These are phyloP conservation scores for Fomitopsis schrenkii DNA, from an alignment of 1,284 basidiomycete genomes.

Conservation along the genomic window DNA sequence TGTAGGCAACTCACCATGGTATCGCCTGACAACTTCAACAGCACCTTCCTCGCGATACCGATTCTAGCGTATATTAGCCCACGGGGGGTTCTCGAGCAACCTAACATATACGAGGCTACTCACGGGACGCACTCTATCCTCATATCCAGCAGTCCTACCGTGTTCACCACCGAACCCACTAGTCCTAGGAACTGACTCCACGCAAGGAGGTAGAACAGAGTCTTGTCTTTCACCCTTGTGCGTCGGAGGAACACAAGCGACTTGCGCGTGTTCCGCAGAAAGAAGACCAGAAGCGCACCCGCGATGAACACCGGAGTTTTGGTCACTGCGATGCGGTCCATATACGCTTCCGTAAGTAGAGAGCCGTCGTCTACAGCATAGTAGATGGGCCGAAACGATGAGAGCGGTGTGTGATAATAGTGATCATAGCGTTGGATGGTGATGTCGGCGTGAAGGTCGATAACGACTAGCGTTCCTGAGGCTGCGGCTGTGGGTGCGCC, in stretches of 20 bases:
- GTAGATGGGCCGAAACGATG: conserved; percentile 46
- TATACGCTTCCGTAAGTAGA: conserved; percentile 47
- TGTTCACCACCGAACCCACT: conserved; percentile 37
- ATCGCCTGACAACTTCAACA: conserved; percentile 12
- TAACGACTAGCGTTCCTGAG: conserved; percentile 31
- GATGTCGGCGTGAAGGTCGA: conserved; percentile 46
- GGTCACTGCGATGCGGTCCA: conserved; percentile 37
- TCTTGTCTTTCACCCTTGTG: conserved; percentile 59
- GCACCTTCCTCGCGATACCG: conserved; percentile 14
- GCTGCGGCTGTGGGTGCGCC: conserved; percentile 7
- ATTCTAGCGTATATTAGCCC: conserved; percentile 21
- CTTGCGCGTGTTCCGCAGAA: conserved; percentile 49
- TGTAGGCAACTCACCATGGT: conserved; percentile 36
- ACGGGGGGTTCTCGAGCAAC: conserved; percentile 13
- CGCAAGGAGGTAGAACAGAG: conserved; percentile 51
- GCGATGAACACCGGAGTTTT: conserved; percentile 44
- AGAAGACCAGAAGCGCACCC: conserved; percentile 48
- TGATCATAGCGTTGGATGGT: conserved; percentile 44
- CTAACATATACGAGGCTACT: conserved; percentile 12
- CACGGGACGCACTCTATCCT: conserved; percentile 34
- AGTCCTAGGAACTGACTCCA: conserved; percentile 53
- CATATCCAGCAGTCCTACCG: conserved; percentile 44
- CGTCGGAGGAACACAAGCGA: conserved; percentile 49
- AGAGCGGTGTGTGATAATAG: conserved; percentile 41
- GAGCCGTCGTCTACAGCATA: conserved; percentile 52